Percentiles rank a stretch among this genome's conserved stretches.
These are phyloP conservation scores for Coniferiporia sulphurascens DNA, from an alignment of 1,284 basidiomycete species.

Conservation along the genomic window DNA sequence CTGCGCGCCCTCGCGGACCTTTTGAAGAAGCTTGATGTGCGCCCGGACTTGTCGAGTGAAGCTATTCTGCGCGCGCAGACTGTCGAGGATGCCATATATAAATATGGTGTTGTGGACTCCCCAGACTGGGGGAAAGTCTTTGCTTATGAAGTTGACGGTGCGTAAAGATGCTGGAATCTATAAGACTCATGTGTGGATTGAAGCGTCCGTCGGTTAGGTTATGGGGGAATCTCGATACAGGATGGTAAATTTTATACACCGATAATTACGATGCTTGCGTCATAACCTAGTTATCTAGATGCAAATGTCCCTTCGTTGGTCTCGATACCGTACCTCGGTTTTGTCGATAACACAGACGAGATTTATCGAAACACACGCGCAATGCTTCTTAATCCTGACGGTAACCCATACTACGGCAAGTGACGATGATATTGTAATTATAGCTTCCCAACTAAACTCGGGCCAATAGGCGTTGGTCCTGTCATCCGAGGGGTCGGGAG, in stretches of 20 bases:
- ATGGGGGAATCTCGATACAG: conserved; percentile 22
- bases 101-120: conserved; percentile 16
- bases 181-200: not conserved
- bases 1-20: conserved; percentile 19
- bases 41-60: conserved; percentile 8
- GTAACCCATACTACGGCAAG: conserved; percentile 7
- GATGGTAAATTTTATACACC: conserved; percentile 11
- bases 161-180: conserved; percentile 2
- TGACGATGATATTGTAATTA: not conserved
- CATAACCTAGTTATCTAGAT: conserved; percentile 10
- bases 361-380: conserved; percentile 9
- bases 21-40: conserved; percentile 11
- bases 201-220: not conserved
- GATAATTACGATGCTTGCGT: not conserved
- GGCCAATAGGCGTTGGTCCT: not conserved
- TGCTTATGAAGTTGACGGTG: conserved; percentile 25
- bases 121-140: conserved; percentile 19
- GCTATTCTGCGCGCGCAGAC: conserved; percentile 17
- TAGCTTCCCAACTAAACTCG: not conserved
- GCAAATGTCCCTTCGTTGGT: conserved; percentile 26
- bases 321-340: conserved; percentile 26
- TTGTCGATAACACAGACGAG: conserved; percentile 16
- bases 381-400: conserved; percentile 6
- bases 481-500: conserved; percentile 9
- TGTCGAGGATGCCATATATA: conserved; percentile 22